Base-by-base conservation (phyloP, 495 filamentous ascomycete species). In the Penicilliopsis zonata region DNA sequence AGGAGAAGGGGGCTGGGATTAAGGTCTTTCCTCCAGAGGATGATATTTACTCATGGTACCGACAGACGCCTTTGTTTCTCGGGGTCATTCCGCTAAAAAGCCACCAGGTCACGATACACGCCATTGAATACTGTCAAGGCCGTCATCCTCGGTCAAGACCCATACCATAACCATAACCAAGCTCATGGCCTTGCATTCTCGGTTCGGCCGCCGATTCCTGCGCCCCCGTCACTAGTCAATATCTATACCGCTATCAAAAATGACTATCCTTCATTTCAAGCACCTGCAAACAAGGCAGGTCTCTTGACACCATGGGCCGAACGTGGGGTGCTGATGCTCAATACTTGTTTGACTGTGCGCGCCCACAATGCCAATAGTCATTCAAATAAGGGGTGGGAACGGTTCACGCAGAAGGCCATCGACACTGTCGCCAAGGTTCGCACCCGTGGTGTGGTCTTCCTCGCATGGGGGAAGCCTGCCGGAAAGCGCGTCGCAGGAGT, bases 181-280 rank as follows among this genome's bases (percentile, higher is more conserved):
- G 90, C 90, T 20, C 88, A 94, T 57, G 90, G 90, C 15, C 74
- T 98, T 28, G 82, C 76, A 52, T 98, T 98, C 72, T 93, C 84
- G 12, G 86, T 95, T 32, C 85, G 80, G 0, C 76, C 90, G 0
- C 90, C 90, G 0, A 94, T 85, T 0, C 72, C 70, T 4, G 87
- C 86, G 1, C 90, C 90, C 0, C 86, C 85, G 0, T 88, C 82
- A 2, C 71, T 98, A 9, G 67, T 70, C 34, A 98, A 96, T 61
- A 95, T 98, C 54, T 98, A 88, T 67, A 87, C 57, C 13, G 74
- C 69, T 14, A 72, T 98, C 30, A 73, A 77, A 37, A 83, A 80
- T 13, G 88, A 95, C 55, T 98, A 94, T 53, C 86, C 87, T 0
- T 48, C 59, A 21, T 96, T 95, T 61, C 43, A 53, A 9, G 45